These are phyloP conservation scores for Lotmaria passim DNA, from an alignment of 208 protist species.

Conservation along the genomic window DNA sequence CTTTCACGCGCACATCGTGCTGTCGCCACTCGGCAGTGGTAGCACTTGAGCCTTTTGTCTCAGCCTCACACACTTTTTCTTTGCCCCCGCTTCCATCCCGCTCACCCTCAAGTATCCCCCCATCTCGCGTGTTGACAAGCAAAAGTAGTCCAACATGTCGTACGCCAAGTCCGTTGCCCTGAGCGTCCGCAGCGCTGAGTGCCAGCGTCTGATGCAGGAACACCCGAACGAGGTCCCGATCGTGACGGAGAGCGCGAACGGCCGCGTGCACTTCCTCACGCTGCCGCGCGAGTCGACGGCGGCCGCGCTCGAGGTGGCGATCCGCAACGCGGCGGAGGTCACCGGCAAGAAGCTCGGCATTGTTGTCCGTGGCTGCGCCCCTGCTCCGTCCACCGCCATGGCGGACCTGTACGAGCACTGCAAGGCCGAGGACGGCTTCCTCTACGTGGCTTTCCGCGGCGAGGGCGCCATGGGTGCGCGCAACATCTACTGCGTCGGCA, in stretches of 20 bases:
- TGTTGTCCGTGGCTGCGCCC: slow-evolving; percentile 19
- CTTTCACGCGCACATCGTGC: too few species aligned
- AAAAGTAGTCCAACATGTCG: slow-evolving; percentile 9
- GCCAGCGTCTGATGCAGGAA: slow-evolving; percentile 24
- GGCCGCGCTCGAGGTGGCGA: slow-evolving; percentile 17
- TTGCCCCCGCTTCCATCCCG: too few species aligned
- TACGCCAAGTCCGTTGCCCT: slow-evolving; percentile 13
- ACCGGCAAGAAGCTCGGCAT: slow-evolving; percentile 11
- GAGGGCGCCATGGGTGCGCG: slow-evolving; percentile 26
- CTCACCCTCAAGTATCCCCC: too few species aligned
- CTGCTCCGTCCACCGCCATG: slow-evolving; percentile 15
- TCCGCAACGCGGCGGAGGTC: slow-evolving; percentile 7
- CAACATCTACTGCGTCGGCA: slow-evolving; percentile 11
- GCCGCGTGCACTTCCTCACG: slow-evolving; percentile 25
- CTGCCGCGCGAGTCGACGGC: slow-evolving; percentile 32
- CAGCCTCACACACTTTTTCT: too few species aligned
- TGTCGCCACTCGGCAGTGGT: too few species aligned
- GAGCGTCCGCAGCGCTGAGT: slow-evolving; percentile 17
- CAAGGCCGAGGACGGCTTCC: slow-evolving; percentile 33
- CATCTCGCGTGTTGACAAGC: too few species aligned
- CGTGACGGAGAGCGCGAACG: slow-evolving; percentile 23
- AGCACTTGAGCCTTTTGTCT: too few species aligned
- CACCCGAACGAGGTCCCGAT: slow-evolving; percentile 23
- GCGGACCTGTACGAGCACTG: slow-evolving; percentile 34
- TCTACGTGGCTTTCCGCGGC: slow-evolving; percentile 25